phyloP scores from a whole-genome alignment of 306 rosid genomes.

The Ziziphus jujuba region DNA sequence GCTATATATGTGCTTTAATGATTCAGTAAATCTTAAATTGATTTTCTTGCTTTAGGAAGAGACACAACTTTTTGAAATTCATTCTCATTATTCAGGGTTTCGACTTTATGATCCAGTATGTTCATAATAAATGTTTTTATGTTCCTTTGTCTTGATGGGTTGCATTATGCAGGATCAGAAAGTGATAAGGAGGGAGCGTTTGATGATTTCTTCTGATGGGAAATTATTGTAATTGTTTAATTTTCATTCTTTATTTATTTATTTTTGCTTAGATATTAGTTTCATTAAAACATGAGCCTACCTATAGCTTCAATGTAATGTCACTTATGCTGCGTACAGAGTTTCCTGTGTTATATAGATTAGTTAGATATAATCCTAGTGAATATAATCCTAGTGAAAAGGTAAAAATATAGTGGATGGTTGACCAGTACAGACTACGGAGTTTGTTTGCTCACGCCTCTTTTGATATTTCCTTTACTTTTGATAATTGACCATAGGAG shows the following conservation, averaged over 20 bases:
- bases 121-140: slow-evolving; percentile 11
- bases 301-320: slow-evolving; percentile 8
- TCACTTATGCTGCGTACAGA: slow-evolving; percentile 9
- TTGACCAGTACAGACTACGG: background rate
- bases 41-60: background rate
- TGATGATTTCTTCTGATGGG: slow-evolving; percentile 78
- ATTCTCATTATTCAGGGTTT: background rate
- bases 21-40: background rate
- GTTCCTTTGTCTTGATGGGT: slow-evolving; percentile 22
- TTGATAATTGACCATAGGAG: background rate
- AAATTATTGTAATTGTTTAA: slow-evolving; percentile 27
- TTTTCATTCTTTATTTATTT: slow-evolving; percentile 27
- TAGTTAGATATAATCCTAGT: too few species aligned
- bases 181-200: slow-evolving; percentile 71
- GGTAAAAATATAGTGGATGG: background rate
- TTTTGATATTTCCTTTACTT: background rate
- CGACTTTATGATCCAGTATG: too few species aligned
- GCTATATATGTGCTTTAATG: background rate
- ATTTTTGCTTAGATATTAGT: slow-evolving; percentile 38
- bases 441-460: background rate
- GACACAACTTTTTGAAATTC: background rate
- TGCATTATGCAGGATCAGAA: slow-evolving; percentile 70
- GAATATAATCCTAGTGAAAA: background rate
- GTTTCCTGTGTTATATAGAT: too few species aligned
- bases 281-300: background rate